A percentile compares a stretch with the other conserved stretches of the same genome.
These are phyloP conservation scores for Hypomontagnella monticulosa DNA, from an alignment of 495 filamentous ascomycete genomes.

Conservation along the genomic window DNA sequence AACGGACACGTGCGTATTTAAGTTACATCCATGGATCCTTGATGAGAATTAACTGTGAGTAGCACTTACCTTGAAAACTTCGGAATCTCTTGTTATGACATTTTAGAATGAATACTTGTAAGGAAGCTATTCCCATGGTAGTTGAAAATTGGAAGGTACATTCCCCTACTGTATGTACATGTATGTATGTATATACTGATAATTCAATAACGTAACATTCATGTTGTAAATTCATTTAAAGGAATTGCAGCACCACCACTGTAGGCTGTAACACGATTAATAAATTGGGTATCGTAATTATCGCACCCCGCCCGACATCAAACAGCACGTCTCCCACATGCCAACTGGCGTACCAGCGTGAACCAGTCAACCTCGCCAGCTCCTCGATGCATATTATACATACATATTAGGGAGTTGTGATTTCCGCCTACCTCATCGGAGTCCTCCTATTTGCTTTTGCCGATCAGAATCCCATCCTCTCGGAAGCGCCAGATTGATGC, in stretches of 20 bases:
- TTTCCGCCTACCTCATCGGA: slow-evolving; percentile 5
- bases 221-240: slow-evolving; percentile 11
- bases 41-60: not conserved
- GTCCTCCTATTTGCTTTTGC: slow-evolving; percentile 9
- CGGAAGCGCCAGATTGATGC: slow-evolving; percentile 6
- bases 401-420: too few relatives aligned
- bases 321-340: slow-evolving; percentile 14
- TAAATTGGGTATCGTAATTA: slow-evolving; percentile 13
- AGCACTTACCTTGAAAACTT: not conserved
- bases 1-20: too few relatives aligned
- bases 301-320: slow-evolving; percentile 25
- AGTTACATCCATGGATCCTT: not conserved
- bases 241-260: slow-evolving; percentile 12
- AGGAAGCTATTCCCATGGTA: slow-evolving; percentile 6
- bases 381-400: not conserved
- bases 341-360: not conserved
- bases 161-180: not conserved
- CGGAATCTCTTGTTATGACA: too few relatives aligned
- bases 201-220: slow-evolving; percentile 15
- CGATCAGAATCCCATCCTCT: slow-evolving; percentile 10
- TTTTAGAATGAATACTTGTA: slow-evolving; percentile 1
- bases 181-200: not conserved
- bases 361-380: slow-evolving; percentile 9
- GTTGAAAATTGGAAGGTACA: not conserved
- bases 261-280: slow-evolving; percentile 17